These are phyloP conservation scores for Colletotrichum shisoi DNA, from an alignment of 2,329 filamentous ascomycete genomes.

Conservation along the genomic window DNA sequence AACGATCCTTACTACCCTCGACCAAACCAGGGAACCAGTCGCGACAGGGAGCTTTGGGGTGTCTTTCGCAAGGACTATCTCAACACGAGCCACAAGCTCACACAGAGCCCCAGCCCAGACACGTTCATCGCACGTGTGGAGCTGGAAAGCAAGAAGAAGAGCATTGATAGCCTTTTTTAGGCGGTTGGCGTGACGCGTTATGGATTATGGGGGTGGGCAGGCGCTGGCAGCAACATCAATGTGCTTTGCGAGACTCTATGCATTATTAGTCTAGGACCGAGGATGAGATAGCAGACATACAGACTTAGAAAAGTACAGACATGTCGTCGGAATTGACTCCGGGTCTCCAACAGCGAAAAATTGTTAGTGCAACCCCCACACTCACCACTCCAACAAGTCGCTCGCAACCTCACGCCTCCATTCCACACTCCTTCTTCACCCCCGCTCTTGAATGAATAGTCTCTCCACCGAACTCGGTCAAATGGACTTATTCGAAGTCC, in stretches of 20 bases:
- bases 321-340: not conserved
- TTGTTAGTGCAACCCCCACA: conserved; percentile 3
- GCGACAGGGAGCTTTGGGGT: not conserved
- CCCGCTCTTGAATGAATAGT: not conserved
- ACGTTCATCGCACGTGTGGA: not conserved
- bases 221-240: too few species aligned
- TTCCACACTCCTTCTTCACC: too few species aligned
- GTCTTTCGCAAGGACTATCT: not conserved
- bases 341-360: not conserved
- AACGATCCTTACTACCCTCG: conserved; percentile 10
- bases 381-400: not conserved
- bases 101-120: not conserved
- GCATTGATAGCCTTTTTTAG: not conserved
- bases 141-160: not conserved
- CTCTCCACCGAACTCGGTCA: not conserved
- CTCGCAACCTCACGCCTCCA: not conserved
- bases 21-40: not conserved
- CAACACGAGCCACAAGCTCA: not conserved
- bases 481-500: not conserved
- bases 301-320: not conserved
- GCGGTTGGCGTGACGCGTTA: not conserved
- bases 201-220: too few species aligned
- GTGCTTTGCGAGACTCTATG: too few species aligned
- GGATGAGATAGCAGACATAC: too few species aligned
- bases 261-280: too few species aligned